Evolutionary conservation across 257 asterid genomes (phyloP), one percentile per base, ranked within the genome.

Genomic region (Gentiana straminea): DNA sequence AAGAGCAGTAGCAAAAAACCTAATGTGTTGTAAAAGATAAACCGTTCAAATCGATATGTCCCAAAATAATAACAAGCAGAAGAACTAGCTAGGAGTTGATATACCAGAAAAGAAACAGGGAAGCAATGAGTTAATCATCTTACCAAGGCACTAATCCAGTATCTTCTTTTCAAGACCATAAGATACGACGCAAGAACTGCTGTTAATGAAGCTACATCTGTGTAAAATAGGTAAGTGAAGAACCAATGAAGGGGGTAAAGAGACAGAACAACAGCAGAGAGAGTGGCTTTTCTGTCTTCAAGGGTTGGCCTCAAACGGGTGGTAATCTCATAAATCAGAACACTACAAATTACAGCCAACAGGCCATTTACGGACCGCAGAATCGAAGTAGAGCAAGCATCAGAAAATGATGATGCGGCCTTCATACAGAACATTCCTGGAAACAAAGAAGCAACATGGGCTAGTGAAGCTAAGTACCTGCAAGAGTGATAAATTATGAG

Each of bases 401-500:
- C 80, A 8, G 83, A 69, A 70, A 84, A 79, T 32, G 90, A 73
- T 13, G 76, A 59, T 50, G 77, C 81, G 44, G 70, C 73, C 65
- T 64, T 73, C 73, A 72, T 36, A 24, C 67, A 70, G 54, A 57
- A 68, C 54, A 80, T 65, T 64, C 94, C 89, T 70, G 96, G 96
- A 81, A 84, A 91, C 75, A 84, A 72, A 74, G 93, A 91, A 70
- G 94, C 89, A 80, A 83, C 73, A 83, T 87, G 85, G 68, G 90
- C 95, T 64, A 85, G 93, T 78, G 98, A 92, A 76, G 85, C 75
- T 71, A 84, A 67, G 86, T 92, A 92, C 95, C 98, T 92, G 91
- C 93, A 83, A 72, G 67, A 66, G 57, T 74, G 51, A 55, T 57
- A 55, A 59, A 70, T 61, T 49, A 52, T 73, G 69, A 52, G 66